Base-by-base conservation (phyloP, 106 monocot species). In the Acorus calamus region DNA sequence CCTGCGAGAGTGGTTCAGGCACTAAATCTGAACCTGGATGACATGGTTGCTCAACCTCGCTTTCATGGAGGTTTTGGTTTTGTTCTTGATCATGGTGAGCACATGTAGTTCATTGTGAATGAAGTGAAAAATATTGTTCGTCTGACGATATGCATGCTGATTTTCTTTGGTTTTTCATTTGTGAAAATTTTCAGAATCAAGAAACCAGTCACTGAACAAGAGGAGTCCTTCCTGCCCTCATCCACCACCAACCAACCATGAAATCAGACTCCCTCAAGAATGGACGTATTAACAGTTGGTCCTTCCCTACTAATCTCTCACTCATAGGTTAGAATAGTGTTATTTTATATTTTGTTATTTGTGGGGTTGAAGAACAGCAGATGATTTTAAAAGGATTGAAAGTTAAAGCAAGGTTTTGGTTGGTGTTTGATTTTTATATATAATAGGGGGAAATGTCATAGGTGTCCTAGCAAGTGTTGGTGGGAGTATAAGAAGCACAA, bases 1-100 rank as follows among this genome's bases (percentile, higher is more conserved):
- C 89, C 89, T 5, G 82, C 79, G 2, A 69, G 77, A 55, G 89
- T 89, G 4, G 77, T 85, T 9, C 85, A 89, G 52, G 81, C 89
- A 2, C 64, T 82, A 28, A 89, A 89, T 46, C 64, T 83, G 14
- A 80, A 82, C 47, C 66, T 83, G 3, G 75, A 79, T 0, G 76
- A 79, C 0, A 8, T 84, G 0, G 67, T 61, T 3, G 28, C 62
- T 1, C 71, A 78, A 0, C 59, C 71, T 11, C 65, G 74, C 28
- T 49, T 10, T 11, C 72, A 64, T 6, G 67, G 60, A 3, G 69
- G 50, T 28, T 28, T 28, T 1, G 66, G 64, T 3, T 67, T 77
- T 56, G 52, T 71, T 44, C 57, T 77, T 4, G 75, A 80, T 7
- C 62, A 83, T 11, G 89, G 89, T 83, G 45, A 56, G 9, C 45